phyloP scores from a whole-genome alignment of 106 monocot species.

The Hemerocallis citrina region DNA sequence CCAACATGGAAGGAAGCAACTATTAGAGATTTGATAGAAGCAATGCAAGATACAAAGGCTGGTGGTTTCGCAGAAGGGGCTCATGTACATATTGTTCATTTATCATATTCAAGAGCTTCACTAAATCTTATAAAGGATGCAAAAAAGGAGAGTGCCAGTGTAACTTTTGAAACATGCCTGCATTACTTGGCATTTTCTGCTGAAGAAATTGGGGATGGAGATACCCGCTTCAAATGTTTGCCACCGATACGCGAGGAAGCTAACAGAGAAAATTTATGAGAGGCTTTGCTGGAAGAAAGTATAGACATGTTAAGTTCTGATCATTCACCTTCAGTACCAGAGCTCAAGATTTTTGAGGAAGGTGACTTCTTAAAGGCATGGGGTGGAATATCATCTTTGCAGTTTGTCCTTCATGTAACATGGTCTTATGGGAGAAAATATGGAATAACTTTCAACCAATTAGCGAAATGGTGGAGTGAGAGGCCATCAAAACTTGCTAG shows the following conservation, averaged over 20 bases:
- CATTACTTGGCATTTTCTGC: constrained; percentile 95
- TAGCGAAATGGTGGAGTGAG: constrained; percentile 85
- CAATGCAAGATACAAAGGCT: constrained; percentile 53
- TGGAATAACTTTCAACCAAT: constrained; percentile 67
- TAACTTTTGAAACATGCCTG: constrained; percentile 90
- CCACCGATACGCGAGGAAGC: constrained; percentile 84
- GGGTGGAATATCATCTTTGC: constrained; percentile 98
- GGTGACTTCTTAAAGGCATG: constrained; percentile 89
- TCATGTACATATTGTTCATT: constrained; percentile 92
- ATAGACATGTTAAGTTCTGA: constrained; percentile 97
- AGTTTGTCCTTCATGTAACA: constrained; percentile 91
- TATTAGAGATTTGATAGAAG: constrained; percentile 54
- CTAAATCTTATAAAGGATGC: constrained; percentile 91
- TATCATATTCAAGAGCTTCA: constrained; percentile 79
- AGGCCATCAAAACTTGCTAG: constrained; percentile 82
- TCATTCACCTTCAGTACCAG: constrained; percentile 83
- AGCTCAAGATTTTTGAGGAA: constrained; percentile 79
- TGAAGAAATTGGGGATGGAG: constrained; percentile 76
- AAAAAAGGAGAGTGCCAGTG: constrained; percentile 65
- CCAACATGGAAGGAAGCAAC: constrained; percentile 92
- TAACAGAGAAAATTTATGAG: constrained; percentile 67
- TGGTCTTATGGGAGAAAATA: constrained; percentile 70
- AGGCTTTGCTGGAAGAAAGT: constrained; percentile 68
- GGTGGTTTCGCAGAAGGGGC: constrained; percentile 83
- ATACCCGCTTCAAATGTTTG: constrained; percentile 93